Evolutionary conservation across 345 rosid genomes (phyloP), one percentile per base, ranked within the genome.

Genomic region (Euclidium syriacum): DNA sequence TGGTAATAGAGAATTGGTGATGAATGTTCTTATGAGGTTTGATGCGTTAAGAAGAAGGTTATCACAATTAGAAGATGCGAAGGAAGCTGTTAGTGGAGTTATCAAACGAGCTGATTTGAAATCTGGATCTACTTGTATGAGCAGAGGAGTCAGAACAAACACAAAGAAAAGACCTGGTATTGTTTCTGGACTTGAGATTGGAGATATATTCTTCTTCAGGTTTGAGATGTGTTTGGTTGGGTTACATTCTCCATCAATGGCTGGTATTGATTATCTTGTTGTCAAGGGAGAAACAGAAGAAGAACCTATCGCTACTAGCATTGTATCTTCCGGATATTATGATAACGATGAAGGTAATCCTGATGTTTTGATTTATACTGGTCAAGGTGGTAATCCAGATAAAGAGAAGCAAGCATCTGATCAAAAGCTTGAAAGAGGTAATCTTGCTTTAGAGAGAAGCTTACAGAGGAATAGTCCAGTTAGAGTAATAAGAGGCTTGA

Each of bases 381-480:
- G 99, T 40, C 92, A 85, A 5, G 99, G 99, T 15, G 96, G 99
- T 39, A 74, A 52, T 76, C 81, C 74, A 30, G 81, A 78, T 69
- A 75, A 71, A 58, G 84, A 80, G 61, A 83, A 78, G 68, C 82
- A 79, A 62, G 68, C 85, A 4, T 73, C 83, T 19, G 87, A 90
- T 76, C 97, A 94, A 78, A 83, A 94, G 75, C 80, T 94, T 3
- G 95, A 83, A 67, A 79, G 96, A 69, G 97, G 99, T 46, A 94
- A 94, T 76, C 90, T 94, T 64, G 99, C 97, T 4, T 66, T 94
- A 71, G 97, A 90, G 78, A 85, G 78, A 68, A 90, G 97, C 59
- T 76, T 84, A 82, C 89, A 65, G 40, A 80, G 82, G 38, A 76
- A 58, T 24, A 88, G 74, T 53, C 75, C 80, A 25, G 82, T 88